phyloP scores from a whole-genome alignment of 768 basidiomycete species.

The Suillus bovinus region DNA sequence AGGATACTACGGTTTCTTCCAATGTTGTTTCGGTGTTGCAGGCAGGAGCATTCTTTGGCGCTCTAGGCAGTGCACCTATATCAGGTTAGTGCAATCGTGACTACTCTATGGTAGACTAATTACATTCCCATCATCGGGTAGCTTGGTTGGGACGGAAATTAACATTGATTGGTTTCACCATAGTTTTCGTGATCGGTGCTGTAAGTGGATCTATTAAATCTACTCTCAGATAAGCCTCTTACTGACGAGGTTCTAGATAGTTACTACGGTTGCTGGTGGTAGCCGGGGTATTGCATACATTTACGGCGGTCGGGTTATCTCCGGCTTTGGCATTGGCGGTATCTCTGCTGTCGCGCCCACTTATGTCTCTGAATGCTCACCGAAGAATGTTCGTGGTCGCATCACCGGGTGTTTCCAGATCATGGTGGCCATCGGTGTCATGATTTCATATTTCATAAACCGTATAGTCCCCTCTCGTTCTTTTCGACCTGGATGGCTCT shows the following conservation, averaged over 20 bases:
- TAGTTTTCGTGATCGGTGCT: slow-evolving; percentile 72
- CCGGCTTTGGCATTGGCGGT: slow-evolving; percentile 79
- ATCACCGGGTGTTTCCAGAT: slow-evolving; percentile 88
- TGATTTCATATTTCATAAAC: slow-evolving; percentile 83
- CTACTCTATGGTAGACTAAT: slow-evolving; percentile 4
- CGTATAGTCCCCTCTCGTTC: slow-evolving; percentile 43
- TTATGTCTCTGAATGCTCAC: slow-evolving; percentile 84
- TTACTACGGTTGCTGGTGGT: slow-evolving; percentile 67
- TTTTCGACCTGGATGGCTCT: slow-evolving; percentile 7
- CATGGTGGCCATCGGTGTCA: slow-evolving; percentile 81
- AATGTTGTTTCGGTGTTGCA: slow-evolving; percentile 89
- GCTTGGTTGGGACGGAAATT: slow-evolving; percentile 65
- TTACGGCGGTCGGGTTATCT: slow-evolving; percentile 78
- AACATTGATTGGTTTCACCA: slow-evolving; percentile 60
- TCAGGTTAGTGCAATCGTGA: slow-evolving; percentile 47
- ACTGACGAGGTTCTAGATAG: slow-evolving; percentile 42
- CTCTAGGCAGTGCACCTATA: slow-evolving; percentile 68
- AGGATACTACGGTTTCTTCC: slow-evolving; percentile 60
- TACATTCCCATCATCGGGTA: slow-evolving; percentile 23
- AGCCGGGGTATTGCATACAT: slow-evolving; percentile 63
- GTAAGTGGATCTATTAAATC: slow-evolving; percentile 35
- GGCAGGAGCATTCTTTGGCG: slow-evolving; percentile 88
- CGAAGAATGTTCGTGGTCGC: slow-evolving; percentile 82
- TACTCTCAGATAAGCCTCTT: background rate
- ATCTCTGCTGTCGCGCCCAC: slow-evolving; percentile 85